Percentiles rank a stretch among this genome's conserved stretches.
These are phyloP conservation scores for Casuarina equisetifolia DNA, from an alignment of 306 rosid genomes.

Conservation along the genomic window DNA sequence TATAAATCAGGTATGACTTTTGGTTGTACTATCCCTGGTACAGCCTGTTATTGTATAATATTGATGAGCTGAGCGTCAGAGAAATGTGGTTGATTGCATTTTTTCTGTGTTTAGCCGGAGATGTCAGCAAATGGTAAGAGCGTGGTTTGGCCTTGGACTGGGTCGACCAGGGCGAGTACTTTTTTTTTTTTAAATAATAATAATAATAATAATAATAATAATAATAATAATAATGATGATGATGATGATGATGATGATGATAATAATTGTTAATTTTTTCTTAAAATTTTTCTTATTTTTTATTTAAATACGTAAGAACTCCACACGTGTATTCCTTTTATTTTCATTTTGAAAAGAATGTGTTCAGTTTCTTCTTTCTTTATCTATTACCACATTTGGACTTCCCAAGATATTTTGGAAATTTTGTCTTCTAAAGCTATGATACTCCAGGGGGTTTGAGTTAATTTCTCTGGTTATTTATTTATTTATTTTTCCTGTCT, in stretches of 20 bases:
- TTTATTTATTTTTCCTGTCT: neutral
- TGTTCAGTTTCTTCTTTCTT: neutral
- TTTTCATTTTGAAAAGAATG: neutral
- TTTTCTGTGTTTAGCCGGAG: neutral
- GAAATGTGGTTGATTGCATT: slow-evolving; percentile 15
- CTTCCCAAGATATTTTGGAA: neutral
- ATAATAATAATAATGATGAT: too few relatives aligned
- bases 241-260: too few relatives aligned
- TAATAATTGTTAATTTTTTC: too few relatives aligned
- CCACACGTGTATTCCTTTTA: neutral
- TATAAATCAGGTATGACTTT: slow-evolving; percentile 75
- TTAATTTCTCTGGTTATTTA: neutral
- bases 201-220: too few relatives aligned
- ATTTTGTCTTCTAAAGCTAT: too few relatives aligned
- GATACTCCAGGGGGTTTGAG: neutral
- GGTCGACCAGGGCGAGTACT: neutral
- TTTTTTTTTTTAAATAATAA: neutral
- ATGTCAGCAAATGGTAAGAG: neutral
- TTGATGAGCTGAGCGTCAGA: slow-evolving; percentile 9
- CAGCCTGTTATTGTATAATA: slow-evolving; percentile 9
- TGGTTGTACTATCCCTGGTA: slow-evolving; percentile 1
- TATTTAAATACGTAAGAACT: too few relatives aligned
- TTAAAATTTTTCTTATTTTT: too few relatives aligned
- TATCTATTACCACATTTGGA: neutral
- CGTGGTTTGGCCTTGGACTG: neutral